Conservation (phyloP, 257 asterid species). For the Lithospermum erythrorhizon region DNA sequence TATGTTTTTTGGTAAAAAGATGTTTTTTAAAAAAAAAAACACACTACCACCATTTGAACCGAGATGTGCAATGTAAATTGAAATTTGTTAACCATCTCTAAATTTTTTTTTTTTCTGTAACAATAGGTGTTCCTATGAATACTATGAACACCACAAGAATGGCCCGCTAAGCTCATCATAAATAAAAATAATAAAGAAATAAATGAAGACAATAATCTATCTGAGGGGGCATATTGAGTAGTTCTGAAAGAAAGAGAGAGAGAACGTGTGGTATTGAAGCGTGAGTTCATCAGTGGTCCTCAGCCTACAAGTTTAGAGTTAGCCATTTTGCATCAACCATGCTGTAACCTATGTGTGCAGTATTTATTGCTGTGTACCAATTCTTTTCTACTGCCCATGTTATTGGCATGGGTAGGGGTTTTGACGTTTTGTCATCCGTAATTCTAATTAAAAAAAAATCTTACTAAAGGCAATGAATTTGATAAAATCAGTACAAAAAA, state of each 20-base stretch:
- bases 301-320: constrained; percentile 15
- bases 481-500: too few species aligned
- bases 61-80: too few species aligned
- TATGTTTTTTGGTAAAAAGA: too few species aligned
- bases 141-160: too few species aligned
- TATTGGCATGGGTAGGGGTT: not conserved
- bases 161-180: not conserved
- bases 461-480: too few species aligned
- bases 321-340: constrained; percentile 14
- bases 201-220: not conserved
- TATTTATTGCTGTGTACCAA: not conserved
- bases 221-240: not conserved
- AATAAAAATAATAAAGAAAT: too few species aligned
- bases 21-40: too few species aligned
- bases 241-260: not conserved
- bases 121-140: too few species aligned
- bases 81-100: too few species aligned
- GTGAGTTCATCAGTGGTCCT: constrained; percentile 24
- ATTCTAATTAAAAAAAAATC: too few species aligned
- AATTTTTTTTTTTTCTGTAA: too few species aligned
- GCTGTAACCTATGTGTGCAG: constrained; percentile 7
- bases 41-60: too few species aligned
- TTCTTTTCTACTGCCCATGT: not conserved
- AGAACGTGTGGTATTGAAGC: not conserved
- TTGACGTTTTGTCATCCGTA: not conserved